Conservation (phyloP, 345 rosid genomes). For the Microcos paniculata region DNA sequence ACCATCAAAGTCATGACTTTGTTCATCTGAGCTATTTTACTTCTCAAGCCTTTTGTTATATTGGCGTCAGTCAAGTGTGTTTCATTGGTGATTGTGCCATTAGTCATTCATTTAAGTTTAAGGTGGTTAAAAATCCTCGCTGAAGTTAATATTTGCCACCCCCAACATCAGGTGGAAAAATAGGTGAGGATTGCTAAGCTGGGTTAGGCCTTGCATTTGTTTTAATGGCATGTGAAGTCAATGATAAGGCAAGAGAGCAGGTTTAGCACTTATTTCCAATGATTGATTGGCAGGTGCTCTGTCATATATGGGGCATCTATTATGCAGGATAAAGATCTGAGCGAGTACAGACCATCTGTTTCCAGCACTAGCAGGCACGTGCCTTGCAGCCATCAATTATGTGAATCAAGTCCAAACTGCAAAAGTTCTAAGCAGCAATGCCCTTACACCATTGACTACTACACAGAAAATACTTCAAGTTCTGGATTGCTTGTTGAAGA, state of each 20-base stretch:
- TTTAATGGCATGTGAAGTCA: conserved; percentile 2
- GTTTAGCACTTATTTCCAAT: conserved; percentile 84
- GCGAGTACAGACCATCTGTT: conserved; percentile 65
- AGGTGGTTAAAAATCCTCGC: not conserved
- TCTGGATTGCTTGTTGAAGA: conserved; percentile 83
- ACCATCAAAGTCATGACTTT: not conserved
- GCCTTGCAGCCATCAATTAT: conserved; percentile 70
- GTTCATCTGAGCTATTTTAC: not conserved
- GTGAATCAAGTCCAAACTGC: conserved; percentile 54
- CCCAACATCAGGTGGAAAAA: not conserved
- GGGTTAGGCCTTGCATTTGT: not conserved
- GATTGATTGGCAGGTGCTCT: conserved; percentile 99
- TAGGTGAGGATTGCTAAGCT: not conserved
- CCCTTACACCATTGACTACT: conserved; percentile 54
- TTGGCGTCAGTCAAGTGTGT: not conserved
- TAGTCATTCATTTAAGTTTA: not conserved
- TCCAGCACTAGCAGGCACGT: conserved; percentile 74
- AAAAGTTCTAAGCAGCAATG: conserved; percentile 63
- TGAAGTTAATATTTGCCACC: not conserved
- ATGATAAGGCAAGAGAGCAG: conserved; percentile 36
- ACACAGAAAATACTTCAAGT: conserved; percentile 61
- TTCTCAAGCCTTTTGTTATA: not conserved
- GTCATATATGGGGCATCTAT: conserved; percentile 88
- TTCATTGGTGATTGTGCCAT: not conserved
- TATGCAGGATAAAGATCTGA: conserved; percentile 91